Evolutionary conservation across 768 basidiomycete species (phyloP), one percentile per base, ranked within the genome.

Genomic region (Trametes cingulata): DNA sequence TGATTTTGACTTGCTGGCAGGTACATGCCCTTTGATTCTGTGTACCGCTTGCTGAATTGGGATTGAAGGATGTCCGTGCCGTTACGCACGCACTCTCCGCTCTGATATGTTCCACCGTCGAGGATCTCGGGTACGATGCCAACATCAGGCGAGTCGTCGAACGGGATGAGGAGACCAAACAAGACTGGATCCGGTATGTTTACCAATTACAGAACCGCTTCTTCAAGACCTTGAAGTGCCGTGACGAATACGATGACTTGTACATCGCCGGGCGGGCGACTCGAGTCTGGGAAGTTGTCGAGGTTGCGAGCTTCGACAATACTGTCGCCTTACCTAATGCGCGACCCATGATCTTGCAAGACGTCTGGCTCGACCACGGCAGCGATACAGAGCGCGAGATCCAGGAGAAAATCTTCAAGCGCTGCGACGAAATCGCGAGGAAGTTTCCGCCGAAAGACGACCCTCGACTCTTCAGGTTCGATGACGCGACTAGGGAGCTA

Each of bases 51-150:
- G 41, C 52, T 54, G 41, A 43, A n/a, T 22, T 29, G 12, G 17
- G 29, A 54, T 45, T 22, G 29, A 15, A 45, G 52, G 52, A 54
- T 13, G 52, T 54, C 40, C 52, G 52, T 35, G 27, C 52, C 17
- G 41, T 54, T 54, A 20, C 43, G 7, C 9, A 20, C 14, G 41
- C 52, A 33, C 41, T 54, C 25, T 43, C 52, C 8, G 33, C 52
- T 35, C 42, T 54, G 19, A 43, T 54, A 6, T 43, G 43, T 20
- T 54, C 52, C 17, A 54, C 52, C n/a, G 52, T 43, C 29, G 52
- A 54, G 52, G 52, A 54, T 15, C 52, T 54, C 27, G 52, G 52
- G 41, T 54, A 54, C 41, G 52, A 43, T 41, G 24, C 52, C 29
- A 35, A 54, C 52, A 29, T 54, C 52, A 54, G 52, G 42, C 52